Conservation (phyloP, 306 rosid species). For the Benincasa hispida region DNA sequence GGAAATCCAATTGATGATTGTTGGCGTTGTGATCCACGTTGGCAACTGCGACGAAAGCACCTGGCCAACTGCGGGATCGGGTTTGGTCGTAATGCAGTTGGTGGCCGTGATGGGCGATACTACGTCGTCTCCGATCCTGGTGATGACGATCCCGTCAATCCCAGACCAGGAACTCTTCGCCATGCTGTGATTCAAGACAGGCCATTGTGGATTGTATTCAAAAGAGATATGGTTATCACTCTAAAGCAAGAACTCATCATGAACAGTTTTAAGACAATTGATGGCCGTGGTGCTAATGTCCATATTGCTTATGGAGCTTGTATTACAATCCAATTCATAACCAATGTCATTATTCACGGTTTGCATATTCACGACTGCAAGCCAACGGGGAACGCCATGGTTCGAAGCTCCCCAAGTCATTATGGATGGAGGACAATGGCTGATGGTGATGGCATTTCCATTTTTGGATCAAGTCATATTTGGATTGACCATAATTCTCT, state of each 20-base stretch:
- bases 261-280: constrained; percentile 98
- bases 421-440: constrained; percentile 94
- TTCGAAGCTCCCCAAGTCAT: constrained; percentile 84
- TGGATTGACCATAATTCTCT: constrained; percentile 93
- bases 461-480: constrained; percentile 73
- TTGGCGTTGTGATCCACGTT: constrained; percentile 81
- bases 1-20: constrained; percentile 96
- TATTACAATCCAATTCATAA: constrained; percentile 70
- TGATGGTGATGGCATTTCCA: constrained; percentile 79
- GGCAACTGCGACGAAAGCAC: constrained; percentile 57
- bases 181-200: constrained; percentile 78
- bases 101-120: constrained; percentile 79
- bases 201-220: constrained; percentile 93
- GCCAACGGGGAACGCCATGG: constrained; percentile 90
- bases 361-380: constrained; percentile 77
- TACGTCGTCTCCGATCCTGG: constrained; percentile 50
- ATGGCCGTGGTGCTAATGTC: constrained; percentile 73
- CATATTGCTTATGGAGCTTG: constrained; percentile 90
- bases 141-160: constrained; percentile 65
- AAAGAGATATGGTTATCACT: constrained; percentile 90
- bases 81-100: constrained; percentile 79
- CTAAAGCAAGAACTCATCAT: constrained; percentile 76
- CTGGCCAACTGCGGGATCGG: constrained; percentile 79
- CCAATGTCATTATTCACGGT: constrained; percentile 87
- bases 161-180: constrained; percentile 80